Evolutionary conservation across 2,329 filamentous ascomycete genomes (phyloP), one percentile per base, ranked within the genome.

Genomic region (Daldinia sp.): DNA sequence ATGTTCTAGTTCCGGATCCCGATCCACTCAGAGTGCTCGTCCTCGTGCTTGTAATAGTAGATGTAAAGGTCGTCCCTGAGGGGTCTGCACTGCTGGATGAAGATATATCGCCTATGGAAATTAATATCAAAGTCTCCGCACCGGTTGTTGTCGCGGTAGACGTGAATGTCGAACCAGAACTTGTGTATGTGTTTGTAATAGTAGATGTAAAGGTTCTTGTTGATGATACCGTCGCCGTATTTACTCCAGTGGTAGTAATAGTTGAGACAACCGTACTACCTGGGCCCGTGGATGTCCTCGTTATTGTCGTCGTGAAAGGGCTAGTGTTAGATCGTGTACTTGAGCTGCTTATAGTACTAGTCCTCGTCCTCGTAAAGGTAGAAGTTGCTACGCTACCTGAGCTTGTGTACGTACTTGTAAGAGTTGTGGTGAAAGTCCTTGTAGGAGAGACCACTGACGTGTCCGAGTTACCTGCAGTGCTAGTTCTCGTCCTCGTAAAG

Each of bases 181-280:
- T 58, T 2, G 59, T 60, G n/a, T 37, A 21, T 2, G 58, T 65
- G 6, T 19, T 53, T 19, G 53, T 62, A 13, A 63, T 2, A 7
- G 63, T 65, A 3, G 63, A 56, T 19, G 63, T 62, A 13, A 29
- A 56, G 1, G 63, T 65, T 5, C 27, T 58, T 21, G 58, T 62
- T n/a, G 29, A n/a, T n/a, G 41, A 30, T 32, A 13, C 39, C 19
- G 55, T 50, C 9, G 8, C 30, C 1, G 47, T 52, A 11, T 21
- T 50, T 10, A 43, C 53, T 19, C 27, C 37, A 2, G 54, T 64
- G 3, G 34, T 57, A n/a, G 61, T 61, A 11, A 64, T 32, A n/a
- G 48, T 61, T 1, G 47, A 64, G 5, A 48, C 57, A 13, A 48
- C 17, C 19, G 58, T 50, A 30, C 27, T 50, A 15, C 43, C 30